Conservation (phyloP, 257 asterid genomes). For the Nicotiana knightiana region DNA sequence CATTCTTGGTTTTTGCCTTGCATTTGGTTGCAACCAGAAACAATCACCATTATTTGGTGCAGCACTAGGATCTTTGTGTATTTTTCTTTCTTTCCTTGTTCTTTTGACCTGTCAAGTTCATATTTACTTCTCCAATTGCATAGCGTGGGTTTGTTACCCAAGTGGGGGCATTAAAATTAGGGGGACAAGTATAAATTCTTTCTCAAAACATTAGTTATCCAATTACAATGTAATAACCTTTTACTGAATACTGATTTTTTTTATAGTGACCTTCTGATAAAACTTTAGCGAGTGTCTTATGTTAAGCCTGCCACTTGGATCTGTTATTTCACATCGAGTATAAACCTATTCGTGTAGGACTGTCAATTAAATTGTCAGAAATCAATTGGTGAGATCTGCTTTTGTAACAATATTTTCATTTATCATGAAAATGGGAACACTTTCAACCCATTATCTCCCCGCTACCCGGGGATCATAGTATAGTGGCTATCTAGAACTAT, state of each 20-base stretch:
- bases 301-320: background rate
- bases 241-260: background rate
- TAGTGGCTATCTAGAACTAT: background rate
- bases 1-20: background rate
- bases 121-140: background rate
- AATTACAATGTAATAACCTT: background rate
- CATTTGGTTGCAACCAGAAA: background rate
- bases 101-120: background rate
- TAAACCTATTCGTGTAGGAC: background rate
- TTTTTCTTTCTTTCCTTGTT: background rate
- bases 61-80: background rate
- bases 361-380: background rate
- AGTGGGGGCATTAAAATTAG: background rate
- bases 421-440: slow-evolving; percentile 4
- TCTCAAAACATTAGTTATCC: background rate
- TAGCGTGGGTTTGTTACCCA: background rate
- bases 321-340: background rate
- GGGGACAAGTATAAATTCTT: background rate
- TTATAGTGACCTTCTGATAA: background rate
- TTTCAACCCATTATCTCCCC: background rate
- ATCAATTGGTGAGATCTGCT: background rate
- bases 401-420: background rate
- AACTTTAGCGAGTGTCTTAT: background rate
- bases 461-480: background rate
- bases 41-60: background rate